phyloP scores from a whole-genome alignment of 345 rosid genomes.

The Aquilaria yunnanensis region DNA sequence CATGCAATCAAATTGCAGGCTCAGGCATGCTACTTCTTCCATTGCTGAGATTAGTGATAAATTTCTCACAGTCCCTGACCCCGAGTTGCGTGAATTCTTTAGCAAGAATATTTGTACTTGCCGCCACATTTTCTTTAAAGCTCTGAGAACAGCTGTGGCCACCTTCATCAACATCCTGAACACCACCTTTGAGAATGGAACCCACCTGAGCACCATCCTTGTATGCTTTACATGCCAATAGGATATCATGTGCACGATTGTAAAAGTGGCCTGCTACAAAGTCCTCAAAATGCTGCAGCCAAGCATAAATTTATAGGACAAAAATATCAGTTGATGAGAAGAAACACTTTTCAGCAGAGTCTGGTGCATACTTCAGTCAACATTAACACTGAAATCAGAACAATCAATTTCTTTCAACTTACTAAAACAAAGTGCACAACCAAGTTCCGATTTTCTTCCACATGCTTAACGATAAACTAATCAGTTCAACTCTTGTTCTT shows the following conservation, averaged over 20 bases:
- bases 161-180: conserved; percentile 41
- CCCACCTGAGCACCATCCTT: conserved; percentile 69
- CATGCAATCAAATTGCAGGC: conserved; percentile 8
- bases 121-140: conserved; percentile 38
- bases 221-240: conserved; percentile 73
- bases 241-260: conserved; percentile 46
- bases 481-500: no score
- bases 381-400: no score
- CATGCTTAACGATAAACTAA: no score
- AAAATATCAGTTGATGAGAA: background rate
- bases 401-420: no score
- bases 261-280: conserved; percentile 71
- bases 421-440: no score
- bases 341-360: background rate
- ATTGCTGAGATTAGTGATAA: conserved; percentile 10
- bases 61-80: conserved; percentile 32
- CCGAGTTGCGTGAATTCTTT: conserved; percentile 49
- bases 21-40: background rate
- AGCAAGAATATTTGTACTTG: conserved; percentile 29
- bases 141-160: conserved; percentile 30
- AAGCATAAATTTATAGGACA: conserved; percentile 9
- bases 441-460: no score
- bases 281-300: conserved; percentile 69
- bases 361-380: no score
- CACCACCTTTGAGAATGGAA: conserved; percentile 46